Evolutionary conservation across 495 filamentous ascomycete genomes (phyloP).

Genomic region (Sabuloglossum arenarium): DNA sequence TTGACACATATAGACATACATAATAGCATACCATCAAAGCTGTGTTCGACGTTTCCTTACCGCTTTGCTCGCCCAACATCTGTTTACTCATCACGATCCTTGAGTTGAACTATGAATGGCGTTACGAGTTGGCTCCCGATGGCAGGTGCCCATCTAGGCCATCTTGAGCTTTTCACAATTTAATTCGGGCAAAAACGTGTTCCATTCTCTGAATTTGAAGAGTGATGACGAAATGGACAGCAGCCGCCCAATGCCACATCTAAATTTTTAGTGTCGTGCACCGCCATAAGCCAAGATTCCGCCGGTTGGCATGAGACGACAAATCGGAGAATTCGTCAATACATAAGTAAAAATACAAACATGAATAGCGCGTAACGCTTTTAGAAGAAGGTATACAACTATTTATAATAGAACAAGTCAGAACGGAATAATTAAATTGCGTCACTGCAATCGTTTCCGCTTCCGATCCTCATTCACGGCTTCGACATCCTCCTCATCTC

Average conservation of each 20-base stretch:
- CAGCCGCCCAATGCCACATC: not conserved
- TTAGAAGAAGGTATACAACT: slow-evolving; percentile 2
- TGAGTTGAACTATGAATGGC: too few species aligned
- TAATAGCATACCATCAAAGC: not conserved
- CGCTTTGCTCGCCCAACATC: too few species aligned
- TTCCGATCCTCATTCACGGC: slow-evolving; percentile 46
- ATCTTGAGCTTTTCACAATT: too few species aligned
- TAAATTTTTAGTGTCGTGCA: not conserved
- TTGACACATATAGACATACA: not conserved
- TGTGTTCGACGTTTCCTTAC: not conserved
- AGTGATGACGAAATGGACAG: slow-evolving; percentile 1
- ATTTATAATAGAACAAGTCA: slow-evolving; percentile 1
- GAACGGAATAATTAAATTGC: not conserved
- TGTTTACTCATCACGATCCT: too few species aligned
- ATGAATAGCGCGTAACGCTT: not conserved
- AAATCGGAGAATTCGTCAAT: not conserved
- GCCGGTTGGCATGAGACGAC: not conserved
- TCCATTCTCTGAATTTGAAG: not conserved
- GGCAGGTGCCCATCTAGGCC: too few species aligned
- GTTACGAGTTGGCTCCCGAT: too few species aligned
- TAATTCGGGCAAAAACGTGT: not conserved
- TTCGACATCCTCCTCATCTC: slow-evolving; percentile 43
- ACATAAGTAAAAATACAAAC: slow-evolving; percentile 3
- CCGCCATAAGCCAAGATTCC: not conserved
- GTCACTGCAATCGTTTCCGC: slow-evolving; percentile 48